Percentiles rank a stretch among this genome's conserved stretches.
Evolutionary conservation across 139 green algal species (phyloP).

Genomic region (Zygnema cylindricum): DNA sequence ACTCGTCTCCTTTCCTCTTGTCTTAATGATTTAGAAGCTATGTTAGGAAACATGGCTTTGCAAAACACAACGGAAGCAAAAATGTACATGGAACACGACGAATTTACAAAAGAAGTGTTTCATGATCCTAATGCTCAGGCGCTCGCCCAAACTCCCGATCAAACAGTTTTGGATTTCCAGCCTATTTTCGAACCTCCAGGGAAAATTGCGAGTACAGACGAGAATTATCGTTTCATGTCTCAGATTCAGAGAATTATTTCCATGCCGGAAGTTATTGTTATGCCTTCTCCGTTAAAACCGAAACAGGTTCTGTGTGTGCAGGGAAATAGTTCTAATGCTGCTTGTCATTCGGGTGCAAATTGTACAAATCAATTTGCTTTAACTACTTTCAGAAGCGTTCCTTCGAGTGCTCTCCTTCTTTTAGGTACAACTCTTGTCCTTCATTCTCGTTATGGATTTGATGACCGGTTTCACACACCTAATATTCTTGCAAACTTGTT

Average conservation of each 20-base stretch:
- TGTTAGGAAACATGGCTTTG: conserved; percentile 32
- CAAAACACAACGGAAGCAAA: conserved; percentile 37
- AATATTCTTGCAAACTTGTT: conserved; percentile 53
- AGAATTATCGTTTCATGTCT: conserved; percentile 50
- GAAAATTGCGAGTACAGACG: conserved; percentile 6
- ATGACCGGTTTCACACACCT: conserved; percentile 46
- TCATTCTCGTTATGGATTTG: conserved; percentile 40
- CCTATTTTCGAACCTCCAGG: conserved; percentile 22
- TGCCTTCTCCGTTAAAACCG: conserved; percentile 24
- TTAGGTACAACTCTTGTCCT: conserved; percentile 38
- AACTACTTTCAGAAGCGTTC: conserved; percentile 18
- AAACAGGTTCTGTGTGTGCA: conserved; percentile 38
- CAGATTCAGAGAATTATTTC: not conserved
- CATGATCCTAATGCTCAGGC: conserved; percentile 13
- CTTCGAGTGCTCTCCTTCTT: conserved; percentile 35
- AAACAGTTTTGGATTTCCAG: conserved; percentile 2
- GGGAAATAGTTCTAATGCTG: conserved; percentile 4
- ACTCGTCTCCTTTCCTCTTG: conserved; percentile 3
- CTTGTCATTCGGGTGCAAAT: not conserved
- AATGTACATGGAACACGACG: conserved; percentile 43
- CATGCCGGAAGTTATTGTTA: conserved; percentile 43
- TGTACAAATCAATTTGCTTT: conserved; percentile 40
- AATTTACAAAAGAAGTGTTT: conserved; percentile 39
- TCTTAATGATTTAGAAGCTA: conserved; percentile 39
- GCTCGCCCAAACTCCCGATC: not conserved